Conservation (phyloP, 2,329 filamentous ascomycete species). For the Colletotrichum sidae region DNA sequence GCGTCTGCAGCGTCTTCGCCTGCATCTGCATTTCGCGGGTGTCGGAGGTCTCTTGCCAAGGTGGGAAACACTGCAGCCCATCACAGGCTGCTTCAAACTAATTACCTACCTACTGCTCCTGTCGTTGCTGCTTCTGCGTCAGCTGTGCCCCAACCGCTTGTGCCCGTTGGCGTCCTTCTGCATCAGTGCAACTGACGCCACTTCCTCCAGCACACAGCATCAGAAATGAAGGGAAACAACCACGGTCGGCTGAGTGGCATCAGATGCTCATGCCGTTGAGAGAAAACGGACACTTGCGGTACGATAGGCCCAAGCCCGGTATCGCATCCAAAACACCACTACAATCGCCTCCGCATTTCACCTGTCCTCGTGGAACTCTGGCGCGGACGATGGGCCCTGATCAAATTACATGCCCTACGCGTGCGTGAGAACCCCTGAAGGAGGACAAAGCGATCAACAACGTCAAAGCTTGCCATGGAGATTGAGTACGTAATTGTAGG, state of each 20-base stretch:
- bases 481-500: slow-evolving; percentile 12
- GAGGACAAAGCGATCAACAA: slow-evolving; percentile 22
- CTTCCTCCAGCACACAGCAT: too few species aligned
- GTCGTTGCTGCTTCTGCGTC: slow-evolving; percentile 1
- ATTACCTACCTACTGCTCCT: not conserved
- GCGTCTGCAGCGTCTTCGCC: too few species aligned
- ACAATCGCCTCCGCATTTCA: slow-evolving; percentile 30
- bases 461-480: slow-evolving; percentile 37
- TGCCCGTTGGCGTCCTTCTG: slow-evolving; percentile 14
- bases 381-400: slow-evolving; percentile 6
- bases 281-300: too few species aligned
- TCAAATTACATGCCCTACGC: slow-evolving; percentile 4
- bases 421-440: slow-evolving; percentile 31
- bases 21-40: too few species aligned
- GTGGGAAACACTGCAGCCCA: not conserved
- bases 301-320: slow-evolving; percentile 14
- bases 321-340: slow-evolving; percentile 14
- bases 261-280: too few species aligned
- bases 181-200: slow-evolving; percentile 8
- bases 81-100: not conserved
- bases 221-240: too few species aligned
- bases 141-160: not conserved
- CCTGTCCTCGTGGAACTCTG: slow-evolving; percentile 18
- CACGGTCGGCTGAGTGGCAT: too few species aligned
- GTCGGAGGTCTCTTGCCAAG: too few species aligned